Conservation (phyloP, 805 yeast genomes). For the Debaryomyces tyrocola region DNA sequence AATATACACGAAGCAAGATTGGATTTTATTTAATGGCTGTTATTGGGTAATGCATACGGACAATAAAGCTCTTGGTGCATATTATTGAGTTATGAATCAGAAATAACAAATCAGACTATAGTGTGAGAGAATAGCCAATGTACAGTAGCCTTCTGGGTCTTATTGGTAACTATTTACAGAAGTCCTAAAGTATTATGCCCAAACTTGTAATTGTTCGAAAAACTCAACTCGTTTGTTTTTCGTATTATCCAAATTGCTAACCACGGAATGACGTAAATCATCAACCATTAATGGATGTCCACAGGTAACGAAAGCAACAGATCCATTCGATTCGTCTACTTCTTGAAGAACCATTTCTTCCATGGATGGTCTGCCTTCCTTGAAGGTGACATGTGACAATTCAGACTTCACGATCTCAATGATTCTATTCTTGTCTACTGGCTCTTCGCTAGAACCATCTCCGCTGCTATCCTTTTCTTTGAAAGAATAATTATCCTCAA, state of each 20-base stretch:
- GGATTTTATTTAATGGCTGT: too few species aligned
- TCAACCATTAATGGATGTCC: slow-evolving; percentile 65
- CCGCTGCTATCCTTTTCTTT: slow-evolving; percentile 8
- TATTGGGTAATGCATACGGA: too few species aligned
- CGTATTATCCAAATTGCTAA: slow-evolving; percentile 35
- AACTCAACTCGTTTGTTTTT: slow-evolving; percentile 57
- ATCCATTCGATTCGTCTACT: slow-evolving; percentile 37
- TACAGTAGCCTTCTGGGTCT: too few species aligned
- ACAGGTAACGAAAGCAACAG: slow-evolving; percentile 58
- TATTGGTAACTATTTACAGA: too few species aligned
- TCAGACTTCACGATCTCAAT: slow-evolving; percentile 15
- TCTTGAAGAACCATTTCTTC: slow-evolving; percentile 35
- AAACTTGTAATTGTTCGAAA: slow-evolving; percentile 71
- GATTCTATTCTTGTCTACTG: slow-evolving; percentile 1
- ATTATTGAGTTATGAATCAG: too few species aligned
- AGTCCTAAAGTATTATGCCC: slow-evolving; percentile 45
- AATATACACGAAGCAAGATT: too few species aligned
- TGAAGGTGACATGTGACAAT: slow-evolving; percentile 37
- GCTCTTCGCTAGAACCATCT: slow-evolving; percentile 4
- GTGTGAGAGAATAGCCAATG: too few species aligned
- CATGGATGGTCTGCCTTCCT: slow-evolving; percentile 51
- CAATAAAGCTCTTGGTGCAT: too few species aligned
- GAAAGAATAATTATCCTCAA: slow-evolving; percentile 1
- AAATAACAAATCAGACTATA: too few species aligned
- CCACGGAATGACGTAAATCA: slow-evolving; percentile 48